Conservation (phyloP, 345 rosid genomes). For the Orychophragmus violaceus region DNA sequence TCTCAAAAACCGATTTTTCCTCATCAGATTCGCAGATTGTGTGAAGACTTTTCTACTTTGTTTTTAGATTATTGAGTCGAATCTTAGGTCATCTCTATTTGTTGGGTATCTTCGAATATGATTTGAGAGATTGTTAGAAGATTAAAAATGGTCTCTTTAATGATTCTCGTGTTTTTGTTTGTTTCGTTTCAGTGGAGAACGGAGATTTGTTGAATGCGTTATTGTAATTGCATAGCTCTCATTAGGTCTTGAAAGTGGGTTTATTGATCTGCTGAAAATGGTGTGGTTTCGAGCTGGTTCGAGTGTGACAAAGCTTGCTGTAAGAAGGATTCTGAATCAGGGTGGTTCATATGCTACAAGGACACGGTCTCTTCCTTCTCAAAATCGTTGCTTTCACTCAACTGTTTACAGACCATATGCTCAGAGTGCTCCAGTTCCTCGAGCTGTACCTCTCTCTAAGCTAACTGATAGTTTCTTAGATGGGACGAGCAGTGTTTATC, state of each 20-base stretch:
- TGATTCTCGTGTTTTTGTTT: not conserved
- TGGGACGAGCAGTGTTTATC: slow-evolving; percentile 74
- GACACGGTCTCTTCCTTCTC: slow-evolving; percentile 40
- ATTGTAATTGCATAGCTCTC: not conserved
- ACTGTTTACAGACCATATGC: slow-evolving; percentile 47
- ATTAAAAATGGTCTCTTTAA: not conserved
- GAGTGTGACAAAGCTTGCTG: slow-evolving; percentile 50
- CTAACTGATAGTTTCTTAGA: slow-evolving; percentile 76
- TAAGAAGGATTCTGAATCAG: slow-evolving; percentile 56
- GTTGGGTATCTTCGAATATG: not conserved
- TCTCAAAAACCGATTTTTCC: not conserved
- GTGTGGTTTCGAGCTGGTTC: slow-evolving; percentile 74
- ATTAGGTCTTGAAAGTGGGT: slow-evolving; percentile 1
- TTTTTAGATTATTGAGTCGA: not conserved
- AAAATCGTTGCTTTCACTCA: slow-evolving; percentile 42
- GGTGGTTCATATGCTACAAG: slow-evolving; percentile 46
- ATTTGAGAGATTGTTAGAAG: not conserved
- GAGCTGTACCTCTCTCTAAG: slow-evolving; percentile 71
- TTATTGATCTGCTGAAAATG: slow-evolving; percentile 42
- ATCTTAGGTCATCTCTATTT: not conserved
- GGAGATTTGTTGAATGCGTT: slow-evolving; percentile 2
- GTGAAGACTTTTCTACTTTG: not conserved
- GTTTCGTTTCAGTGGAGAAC: slow-evolving; percentile 14
- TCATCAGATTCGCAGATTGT: slow-evolving; percentile 10
- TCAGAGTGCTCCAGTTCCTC: slow-evolving; percentile 65